phyloP scores from a whole-genome alignment of 176 grass and related monocot genomes.

The Musa acuminata region DNA sequence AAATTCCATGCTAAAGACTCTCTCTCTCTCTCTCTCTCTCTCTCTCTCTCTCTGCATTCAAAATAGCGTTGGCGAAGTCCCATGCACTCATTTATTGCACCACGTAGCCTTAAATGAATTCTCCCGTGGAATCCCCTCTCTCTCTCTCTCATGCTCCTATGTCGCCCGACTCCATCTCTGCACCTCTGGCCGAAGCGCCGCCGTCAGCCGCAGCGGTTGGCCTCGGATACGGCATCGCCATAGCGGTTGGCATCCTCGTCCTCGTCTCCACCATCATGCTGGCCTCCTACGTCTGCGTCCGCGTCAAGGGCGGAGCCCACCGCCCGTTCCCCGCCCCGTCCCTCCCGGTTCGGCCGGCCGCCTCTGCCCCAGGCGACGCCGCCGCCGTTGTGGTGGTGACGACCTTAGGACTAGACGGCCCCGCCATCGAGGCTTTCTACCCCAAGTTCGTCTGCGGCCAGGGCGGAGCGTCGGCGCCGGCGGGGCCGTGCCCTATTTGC shows the following conservation, averaged over 20 bases:
- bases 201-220: conserved; percentile 30
- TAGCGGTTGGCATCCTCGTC: conserved; percentile 57
- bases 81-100: conserved; percentile 2
- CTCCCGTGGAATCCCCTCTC: background rate
- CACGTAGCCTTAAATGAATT: background rate
- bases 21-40: background rate
- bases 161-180: conserved; percentile 17
- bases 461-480: background rate
- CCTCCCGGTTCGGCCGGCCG: background rate
- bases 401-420: conserved; percentile 26
- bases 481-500: conserved; percentile 50
- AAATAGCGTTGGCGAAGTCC: background rate
- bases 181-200: background rate
- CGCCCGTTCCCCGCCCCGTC: background rate
- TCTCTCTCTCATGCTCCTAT: background rate
- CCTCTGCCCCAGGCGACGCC: background rate
- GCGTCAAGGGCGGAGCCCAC: conserved; percentile 33
- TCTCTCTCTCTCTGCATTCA: background rate
- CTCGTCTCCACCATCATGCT: conserved; percentile 68
- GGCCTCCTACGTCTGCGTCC: conserved; percentile 63
- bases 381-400: conserved; percentile 3
- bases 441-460: conserved; percentile 33
- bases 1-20: background rate
- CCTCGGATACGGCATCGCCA: conserved; percentile 68
- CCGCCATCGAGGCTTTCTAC: conserved; percentile 57